phyloP scores from a whole-genome alignment of 768 basidiomycete species.

The Podaxis sp. region DNA sequence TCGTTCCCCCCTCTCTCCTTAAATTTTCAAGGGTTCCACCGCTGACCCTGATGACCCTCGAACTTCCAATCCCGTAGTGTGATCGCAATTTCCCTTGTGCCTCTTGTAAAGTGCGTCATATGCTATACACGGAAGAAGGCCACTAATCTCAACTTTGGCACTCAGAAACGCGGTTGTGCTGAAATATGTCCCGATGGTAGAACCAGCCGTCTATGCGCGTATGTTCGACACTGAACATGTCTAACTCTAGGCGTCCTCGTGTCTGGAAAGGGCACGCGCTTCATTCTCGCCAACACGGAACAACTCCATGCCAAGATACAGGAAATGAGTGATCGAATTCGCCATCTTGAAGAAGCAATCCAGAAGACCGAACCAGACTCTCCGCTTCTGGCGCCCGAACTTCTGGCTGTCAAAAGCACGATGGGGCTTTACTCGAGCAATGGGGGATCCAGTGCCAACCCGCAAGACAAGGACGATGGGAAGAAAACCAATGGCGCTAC shows the following conservation, averaged over 20 bases:
- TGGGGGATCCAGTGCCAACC: not conserved
- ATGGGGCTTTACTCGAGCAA: slow-evolving; percentile 41
- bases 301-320: slow-evolving; percentile 62
- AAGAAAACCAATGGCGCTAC: not conserved
- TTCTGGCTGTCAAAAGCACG: slow-evolving; percentile 53
- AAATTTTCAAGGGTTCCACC: not conserved
- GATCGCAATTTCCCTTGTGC: slow-evolving; percentile 50
- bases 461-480: slow-evolving; percentile 1
- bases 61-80: slow-evolving; percentile 27
- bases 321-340: slow-evolving; percentile 64
- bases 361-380: slow-evolving; percentile 31
- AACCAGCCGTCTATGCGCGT: slow-evolving; percentile 7
- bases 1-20: slow-evolving; percentile 14
- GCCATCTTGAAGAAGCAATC: slow-evolving; percentile 55
- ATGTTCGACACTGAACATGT: not conserved
- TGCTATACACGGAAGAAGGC: not conserved
- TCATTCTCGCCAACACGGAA: slow-evolving; percentile 64
- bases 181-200: slow-evolving; percentile 66
- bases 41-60: slow-evolving; percentile 13
- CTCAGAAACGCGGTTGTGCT: slow-evolving; percentile 57
- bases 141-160: slow-evolving; percentile 13
- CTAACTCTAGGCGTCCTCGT: slow-evolving; percentile 48
- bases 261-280: slow-evolving; percentile 63
- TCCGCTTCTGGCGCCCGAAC: slow-evolving; percentile 45
- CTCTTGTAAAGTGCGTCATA: slow-evolving; percentile 31